Conservation (phyloP, 73 alveolate genomes). For the Paramecium bursaria region DNA sequence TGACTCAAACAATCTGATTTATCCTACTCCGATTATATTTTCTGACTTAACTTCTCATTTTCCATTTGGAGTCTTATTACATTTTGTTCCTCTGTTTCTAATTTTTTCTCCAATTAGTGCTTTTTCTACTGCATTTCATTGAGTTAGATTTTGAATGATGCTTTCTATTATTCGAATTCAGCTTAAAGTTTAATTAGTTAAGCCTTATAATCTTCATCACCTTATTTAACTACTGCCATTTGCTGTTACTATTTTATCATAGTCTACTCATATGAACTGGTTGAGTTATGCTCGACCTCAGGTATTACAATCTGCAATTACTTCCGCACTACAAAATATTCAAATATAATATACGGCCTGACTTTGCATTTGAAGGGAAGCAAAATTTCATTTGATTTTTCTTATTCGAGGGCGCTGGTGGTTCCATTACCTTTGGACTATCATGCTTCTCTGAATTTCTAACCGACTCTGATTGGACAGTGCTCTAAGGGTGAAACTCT, state of each 20-base stretch:
- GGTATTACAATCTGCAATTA: constrained; percentile 23
- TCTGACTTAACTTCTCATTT: constrained; percentile 22
- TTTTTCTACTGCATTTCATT: background rate
- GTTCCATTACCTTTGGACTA: constrained; percentile 29
- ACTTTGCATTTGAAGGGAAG: constrained; percentile 34
- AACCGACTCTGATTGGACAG: background rate
- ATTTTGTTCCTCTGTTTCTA: constrained; percentile 27
- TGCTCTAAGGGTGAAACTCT: constrained; percentile 37
- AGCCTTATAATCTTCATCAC: background rate
- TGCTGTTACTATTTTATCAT: constrained; percentile 46
- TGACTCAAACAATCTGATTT: background rate
- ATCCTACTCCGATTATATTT: background rate
- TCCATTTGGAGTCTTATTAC: background rate
- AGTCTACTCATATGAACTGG: constrained; percentile 54
- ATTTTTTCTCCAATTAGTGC: background rate
- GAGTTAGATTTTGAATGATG: too few species aligned
- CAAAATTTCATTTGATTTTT: constrained; percentile 20
- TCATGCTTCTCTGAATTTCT: background rate
- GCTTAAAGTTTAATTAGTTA: too few species aligned
- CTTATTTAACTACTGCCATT: background rate
- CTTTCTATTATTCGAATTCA: background rate
- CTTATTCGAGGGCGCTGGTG: constrained; percentile 60
- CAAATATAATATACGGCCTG: constrained; percentile 7
- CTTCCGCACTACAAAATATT: constrained; percentile 15
- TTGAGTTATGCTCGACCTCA: constrained; percentile 9